Base-by-base conservation (phyloP, 1,284 basidiomycete genomes). In the Xerocomus nothofagi region DNA sequence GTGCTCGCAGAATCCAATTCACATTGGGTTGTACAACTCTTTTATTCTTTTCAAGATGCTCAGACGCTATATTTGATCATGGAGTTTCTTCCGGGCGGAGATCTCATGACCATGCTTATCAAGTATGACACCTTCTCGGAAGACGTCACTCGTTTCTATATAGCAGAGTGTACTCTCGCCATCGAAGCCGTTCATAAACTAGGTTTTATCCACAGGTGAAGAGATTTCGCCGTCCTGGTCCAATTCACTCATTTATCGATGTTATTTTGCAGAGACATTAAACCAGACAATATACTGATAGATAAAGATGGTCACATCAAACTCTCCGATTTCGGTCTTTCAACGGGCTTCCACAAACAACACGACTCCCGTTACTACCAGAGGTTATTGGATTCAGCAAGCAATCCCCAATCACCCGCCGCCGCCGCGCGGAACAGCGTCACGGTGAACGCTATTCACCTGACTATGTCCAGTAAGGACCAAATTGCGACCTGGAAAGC, bases 51-150 rank as follows among this genome's bases (percentile, higher is more conserved):
- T 77, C 96, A 99, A 69, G 96, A 98, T 69, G 79, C 92, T 18
- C 80, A 90, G 32, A 96, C 93, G 60, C 81, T 99, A 26, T 99
- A 98, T 72, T 79, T 99, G 50, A 90, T 99, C 73, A 99, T 99
- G 96, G 97, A 99, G 70, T 99, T 98, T 73, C 77, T 99, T 50
- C 96, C 97, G 39, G 97, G 97, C 39, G 97, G 97, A 32, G 97
- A 99, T 70, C 76, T 99, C 54, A 99, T 99, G 97, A 89, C 87
- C 23, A 99, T 98, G 97, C 79, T 99, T 52, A 99, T 99, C 80
- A 98, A 99, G 73, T 98, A 99, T 72, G 97, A 99, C 67, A 98
- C 95, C 0, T 99, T 99, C 72, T 93, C 92, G 1, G 96, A 99
- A 70, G 97, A 99, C 63, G 96, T 99, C 12, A 96, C 94, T 44